These are phyloP conservation scores for Fusarium sp. DNA, from an alignment of 2,329 filamentous ascomycete species.

Conservation along the genomic window DNA sequence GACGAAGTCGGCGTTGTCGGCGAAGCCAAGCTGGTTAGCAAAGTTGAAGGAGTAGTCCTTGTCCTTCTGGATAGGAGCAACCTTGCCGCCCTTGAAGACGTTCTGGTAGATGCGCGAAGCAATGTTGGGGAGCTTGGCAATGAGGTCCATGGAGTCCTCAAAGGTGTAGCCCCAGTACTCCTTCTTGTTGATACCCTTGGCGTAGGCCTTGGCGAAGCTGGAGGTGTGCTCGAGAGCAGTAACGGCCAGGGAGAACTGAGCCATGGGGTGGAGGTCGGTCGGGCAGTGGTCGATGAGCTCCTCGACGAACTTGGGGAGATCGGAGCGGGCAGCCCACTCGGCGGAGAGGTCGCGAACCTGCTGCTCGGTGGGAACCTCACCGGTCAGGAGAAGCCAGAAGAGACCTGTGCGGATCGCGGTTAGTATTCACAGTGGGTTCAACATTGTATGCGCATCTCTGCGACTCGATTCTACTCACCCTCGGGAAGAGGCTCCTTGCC, in stretches of 20 bases:
- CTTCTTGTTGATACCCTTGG: slow-evolving; percentile 99
- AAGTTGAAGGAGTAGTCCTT: slow-evolving; percentile 99
- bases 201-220: slow-evolving; percentile 97
- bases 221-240: slow-evolving; percentile 99
- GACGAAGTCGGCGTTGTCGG: slow-evolving; percentile 93
- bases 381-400: slow-evolving; percentile 99
- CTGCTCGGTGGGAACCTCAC: slow-evolving; percentile 96
- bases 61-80: slow-evolving; percentile 94
- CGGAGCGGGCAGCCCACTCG: slow-evolving; percentile 97
- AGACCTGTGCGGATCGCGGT: slow-evolving; percentile 69
- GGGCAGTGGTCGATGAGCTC: slow-evolving; percentile 99
- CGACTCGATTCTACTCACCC: slow-evolving; percentile 62
- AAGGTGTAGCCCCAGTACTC: slow-evolving; percentile 99
- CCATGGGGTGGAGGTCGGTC: slow-evolving; percentile 98
- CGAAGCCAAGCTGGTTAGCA: slow-evolving; percentile 98
- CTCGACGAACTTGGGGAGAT: slow-evolving; percentile 97
- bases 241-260: slow-evolving; percentile 97
- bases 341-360: slow-evolving; percentile 98
- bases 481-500: slow-evolving; percentile 97
- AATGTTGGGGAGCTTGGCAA: slow-evolving; percentile 98
- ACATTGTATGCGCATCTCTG: background rate
- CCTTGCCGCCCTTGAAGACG: slow-evolving; percentile 99
- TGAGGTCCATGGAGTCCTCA: slow-evolving; percentile 99
- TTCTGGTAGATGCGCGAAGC: slow-evolving; percentile 99
- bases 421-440: slow-evolving; percentile 16